Percentiles rank a stretch among this genome's conserved stretches.
Evolutionary conservation across 2,329 filamentous ascomycete species (phyloP).

Genomic region (Monosporascus ibericus): DNA sequence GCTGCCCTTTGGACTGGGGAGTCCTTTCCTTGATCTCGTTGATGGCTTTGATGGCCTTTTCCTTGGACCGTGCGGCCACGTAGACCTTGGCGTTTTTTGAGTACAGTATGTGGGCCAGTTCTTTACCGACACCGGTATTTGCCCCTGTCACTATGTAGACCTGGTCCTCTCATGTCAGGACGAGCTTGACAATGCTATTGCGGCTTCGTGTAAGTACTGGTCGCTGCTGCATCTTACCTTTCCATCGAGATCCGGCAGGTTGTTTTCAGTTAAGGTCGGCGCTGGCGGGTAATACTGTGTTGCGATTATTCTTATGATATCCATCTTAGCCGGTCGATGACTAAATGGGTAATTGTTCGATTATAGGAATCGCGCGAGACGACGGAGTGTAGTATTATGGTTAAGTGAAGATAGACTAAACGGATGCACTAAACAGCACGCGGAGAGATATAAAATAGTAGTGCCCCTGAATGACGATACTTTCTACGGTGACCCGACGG

Average conservation of each 20-base stretch:
- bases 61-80: not conserved
- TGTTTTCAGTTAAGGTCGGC: not conserved
- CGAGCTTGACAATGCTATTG: not conserved
- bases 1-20: not conserved
- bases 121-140: not conserved
- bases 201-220: not conserved
- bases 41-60: not conserved
- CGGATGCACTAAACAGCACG: too few species aligned
- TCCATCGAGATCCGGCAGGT: not conserved
- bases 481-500: too few species aligned
- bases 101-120: not conserved
- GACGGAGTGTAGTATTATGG: too few species aligned
- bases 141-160: not conserved
- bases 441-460: too few species aligned
- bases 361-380: too few species aligned
- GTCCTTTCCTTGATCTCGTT: not conserved
- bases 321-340: too few species aligned
- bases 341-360: too few species aligned
- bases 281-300: not conserved
- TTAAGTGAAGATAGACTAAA: too few species aligned
- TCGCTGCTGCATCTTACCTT: not conserved
- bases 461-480: too few species aligned
- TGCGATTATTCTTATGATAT: not conserved
- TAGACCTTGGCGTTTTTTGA: not conserved
- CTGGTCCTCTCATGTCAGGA: not conserved